Base-by-base conservation (phyloP, 2,329 filamentous ascomycete species). In the Nannizziopsis barbatae region DNA sequence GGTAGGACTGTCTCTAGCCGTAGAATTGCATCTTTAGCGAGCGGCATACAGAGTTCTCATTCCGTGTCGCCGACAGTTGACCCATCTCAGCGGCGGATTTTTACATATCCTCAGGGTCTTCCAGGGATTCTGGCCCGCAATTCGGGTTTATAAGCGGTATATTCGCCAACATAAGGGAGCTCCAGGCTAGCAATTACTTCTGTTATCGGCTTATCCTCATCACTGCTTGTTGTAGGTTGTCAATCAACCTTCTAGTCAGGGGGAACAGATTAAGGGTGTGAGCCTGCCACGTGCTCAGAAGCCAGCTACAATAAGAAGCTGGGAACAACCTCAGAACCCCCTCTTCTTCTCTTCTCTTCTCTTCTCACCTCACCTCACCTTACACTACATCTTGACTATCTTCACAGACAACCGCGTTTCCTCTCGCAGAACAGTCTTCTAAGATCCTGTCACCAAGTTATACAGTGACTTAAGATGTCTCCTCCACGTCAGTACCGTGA, bases 181-280 rank as follows among this genome's bases (percentile, higher is more conserved):
- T 22, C 32, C 18, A 36, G 3, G 6, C 5, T 12, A n/a, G 31
- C 12, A 9, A 3, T 14, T 42, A 27, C 33, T 42, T 27, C 30
- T 11, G 27, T 42, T 42, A 36, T 35, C 37, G 8, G 10, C 27
- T 36, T 33, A 17, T 15, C 30, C 38, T 42, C 41, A 42, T 35
- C 45, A 3, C 17, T 18, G 10, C 30, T 33, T 7, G 35, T 35
- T 12, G 38, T 36, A 35, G 14, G 15, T 42, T 47, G 37, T 47
- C 31, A 27, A 36, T 11, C 14, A 27, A 14, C n/a, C 17, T 17
- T 47, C 38, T 31, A 37, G 17, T 20, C 32, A 47, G 45, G 36
- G 36, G 14, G 30, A 47, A 47, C 45, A 47, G 37, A 47, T 36
- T 12, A 11, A 14, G 20, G n/a, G 37, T 43, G 46, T 41, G 32